phyloP scores from a whole-genome alignment of 2,329 filamentous ascomycete genomes.

The Fusarium fracticaudum region DNA sequence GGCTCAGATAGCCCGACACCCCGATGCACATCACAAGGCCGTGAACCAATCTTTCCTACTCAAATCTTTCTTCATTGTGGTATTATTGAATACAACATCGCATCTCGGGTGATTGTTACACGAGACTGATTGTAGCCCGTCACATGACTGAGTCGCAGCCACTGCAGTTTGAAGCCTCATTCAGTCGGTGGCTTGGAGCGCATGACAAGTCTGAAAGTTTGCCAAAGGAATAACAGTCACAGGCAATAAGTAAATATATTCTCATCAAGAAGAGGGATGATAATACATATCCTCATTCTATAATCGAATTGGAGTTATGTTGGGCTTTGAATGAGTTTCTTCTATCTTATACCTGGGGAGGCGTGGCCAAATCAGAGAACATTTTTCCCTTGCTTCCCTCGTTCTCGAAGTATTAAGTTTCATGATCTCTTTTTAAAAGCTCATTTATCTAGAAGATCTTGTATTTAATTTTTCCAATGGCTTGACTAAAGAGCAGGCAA shows the following conservation, averaged over 20 bases:
- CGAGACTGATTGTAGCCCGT: background rate
- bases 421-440: fast-evolving
- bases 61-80: background rate
- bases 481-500: background rate
- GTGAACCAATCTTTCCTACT: background rate
- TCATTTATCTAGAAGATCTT: fast-evolving
- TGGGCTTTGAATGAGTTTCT: too few species aligned
- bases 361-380: fast-evolving
- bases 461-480: fast-evolving
- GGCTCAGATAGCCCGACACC: background rate
- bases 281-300: fast-evolving
- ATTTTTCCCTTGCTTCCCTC: background rate
- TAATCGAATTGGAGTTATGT: too few species aligned
- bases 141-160: background rate
- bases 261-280: fast-evolving
- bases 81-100: fast-evolving
- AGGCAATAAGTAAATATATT: background rate
- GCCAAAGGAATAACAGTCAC: background rate
- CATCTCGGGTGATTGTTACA: background rate
- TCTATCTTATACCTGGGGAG: fast-evolving
- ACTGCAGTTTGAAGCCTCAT: background rate
- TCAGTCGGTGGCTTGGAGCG: background rate
- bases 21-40: background rate
- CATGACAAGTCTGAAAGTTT: background rate
- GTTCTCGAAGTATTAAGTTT: too few species aligned